These are phyloP conservation scores for Botryosphaeria dothidea DNA, from an alignment of 2,329 filamentous ascomycete genomes.

Conservation along the genomic window DNA sequence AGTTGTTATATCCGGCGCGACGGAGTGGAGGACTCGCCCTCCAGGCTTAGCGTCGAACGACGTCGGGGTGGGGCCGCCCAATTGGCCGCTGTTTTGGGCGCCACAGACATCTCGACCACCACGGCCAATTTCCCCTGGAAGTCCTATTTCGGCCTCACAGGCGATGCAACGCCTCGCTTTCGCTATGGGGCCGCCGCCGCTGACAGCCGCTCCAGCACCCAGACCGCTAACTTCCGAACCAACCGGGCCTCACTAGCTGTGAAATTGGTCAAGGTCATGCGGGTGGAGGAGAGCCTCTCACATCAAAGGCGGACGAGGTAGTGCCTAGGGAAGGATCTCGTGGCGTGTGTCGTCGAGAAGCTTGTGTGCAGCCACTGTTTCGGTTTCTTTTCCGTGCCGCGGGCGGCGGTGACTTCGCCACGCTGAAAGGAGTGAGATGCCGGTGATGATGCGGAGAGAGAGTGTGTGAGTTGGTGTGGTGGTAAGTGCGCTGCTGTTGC, in stretches of 20 bases:
- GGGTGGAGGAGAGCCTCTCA: not conserved
- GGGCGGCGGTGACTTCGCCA: not conserved
- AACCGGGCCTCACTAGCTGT: not conserved
- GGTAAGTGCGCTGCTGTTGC: not conserved
- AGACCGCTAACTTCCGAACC: not conserved
- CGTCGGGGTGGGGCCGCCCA: not conserved
- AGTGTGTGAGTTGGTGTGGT: not conserved
- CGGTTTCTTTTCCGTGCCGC: not conserved
- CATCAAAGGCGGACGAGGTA: not conserved
- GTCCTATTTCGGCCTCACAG: not conserved
- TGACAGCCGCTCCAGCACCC: not conserved
- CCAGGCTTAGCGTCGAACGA: not conserved
- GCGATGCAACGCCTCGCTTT: slow-evolving; percentile 7
- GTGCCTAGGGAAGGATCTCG: not conserved
- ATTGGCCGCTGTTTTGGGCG: not conserved
- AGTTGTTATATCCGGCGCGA: not conserved
- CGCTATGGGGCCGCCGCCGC: not conserved
- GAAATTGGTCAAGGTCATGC: not conserved
- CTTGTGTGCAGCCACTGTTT: not conserved
- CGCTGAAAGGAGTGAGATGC: not conserved
- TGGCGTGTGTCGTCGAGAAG: not conserved
- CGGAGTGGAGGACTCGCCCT: not conserved
- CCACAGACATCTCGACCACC: not conserved
- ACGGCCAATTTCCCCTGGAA: not conserved
- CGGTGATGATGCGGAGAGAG: not conserved